These are phyloP conservation scores for Aspergillus sparsus DNA, from an alignment of 495 filamentous ascomycete species.

Conservation along the genomic window DNA sequence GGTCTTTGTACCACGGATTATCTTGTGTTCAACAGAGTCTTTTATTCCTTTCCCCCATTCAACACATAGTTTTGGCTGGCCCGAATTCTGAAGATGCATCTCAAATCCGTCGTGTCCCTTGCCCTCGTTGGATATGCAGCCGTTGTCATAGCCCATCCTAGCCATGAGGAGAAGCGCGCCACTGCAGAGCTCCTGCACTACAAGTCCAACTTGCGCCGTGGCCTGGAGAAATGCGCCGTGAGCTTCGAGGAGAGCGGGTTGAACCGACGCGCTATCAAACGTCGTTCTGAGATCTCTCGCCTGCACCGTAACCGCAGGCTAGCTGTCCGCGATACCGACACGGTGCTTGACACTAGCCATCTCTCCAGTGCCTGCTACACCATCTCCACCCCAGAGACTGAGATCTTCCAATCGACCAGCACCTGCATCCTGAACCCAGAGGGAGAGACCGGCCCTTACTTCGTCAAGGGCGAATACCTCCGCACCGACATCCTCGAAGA, in stretches of 20 bases:
- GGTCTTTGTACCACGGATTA: too few relatives aligned
- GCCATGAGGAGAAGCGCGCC: slow-evolving; percentile 12
- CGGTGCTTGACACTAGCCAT: slow-evolving; percentile 3
- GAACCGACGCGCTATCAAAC: neutral
- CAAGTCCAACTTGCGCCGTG: slow-evolving; percentile 8
- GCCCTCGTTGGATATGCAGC: neutral
- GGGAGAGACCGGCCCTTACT: slow-evolving; percentile 8
- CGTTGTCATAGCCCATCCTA: slow-evolving; percentile 2
- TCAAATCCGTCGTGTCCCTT: neutral
- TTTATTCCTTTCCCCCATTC: too few relatives aligned
- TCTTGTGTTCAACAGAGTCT: too few relatives aligned
- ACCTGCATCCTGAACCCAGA: slow-evolving; percentile 11
- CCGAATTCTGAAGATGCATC: neutral
- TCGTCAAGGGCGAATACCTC: slow-evolving; percentile 45
- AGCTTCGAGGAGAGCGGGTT: slow-evolving; percentile 2
- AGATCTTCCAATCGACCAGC: slow-evolving; percentile 8
- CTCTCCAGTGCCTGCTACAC: slow-evolving; percentile 5
- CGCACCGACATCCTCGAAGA: slow-evolving; percentile 55
- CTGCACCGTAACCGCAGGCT: neutral
- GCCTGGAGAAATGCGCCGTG: slow-evolving; percentile 2
- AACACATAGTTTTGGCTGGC: neutral
- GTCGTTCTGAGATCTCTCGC: neutral
- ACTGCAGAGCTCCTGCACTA: slow-evolving; percentile 1
- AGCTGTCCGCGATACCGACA: slow-evolving; percentile 3
- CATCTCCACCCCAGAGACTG: neutral